Conservation (phyloP, 495 filamentous ascomycete genomes). For the Chaetomium fimeti region DNA sequence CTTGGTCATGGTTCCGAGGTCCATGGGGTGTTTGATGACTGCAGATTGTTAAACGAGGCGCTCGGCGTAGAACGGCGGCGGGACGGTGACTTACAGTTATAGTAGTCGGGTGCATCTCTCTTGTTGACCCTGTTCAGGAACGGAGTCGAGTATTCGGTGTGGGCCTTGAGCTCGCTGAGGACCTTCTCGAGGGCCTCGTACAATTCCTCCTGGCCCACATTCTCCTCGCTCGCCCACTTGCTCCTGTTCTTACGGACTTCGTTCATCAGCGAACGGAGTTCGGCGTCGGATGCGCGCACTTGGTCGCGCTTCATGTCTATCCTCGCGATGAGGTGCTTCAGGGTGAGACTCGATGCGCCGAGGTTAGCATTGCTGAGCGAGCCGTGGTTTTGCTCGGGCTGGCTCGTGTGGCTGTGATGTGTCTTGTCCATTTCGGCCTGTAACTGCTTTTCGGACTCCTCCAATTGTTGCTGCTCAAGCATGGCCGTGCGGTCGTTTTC, state of each 20-base stretch:
- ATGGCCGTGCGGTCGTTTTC: constrained; percentile 94
- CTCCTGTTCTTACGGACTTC: constrained; percentile 96
- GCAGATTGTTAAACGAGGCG: constrained; percentile 30
- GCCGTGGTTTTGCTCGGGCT: constrained; percentile 62
- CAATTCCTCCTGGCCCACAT: constrained; percentile 93
- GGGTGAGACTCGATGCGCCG: constrained; percentile 91
- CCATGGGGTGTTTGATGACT: constrained; percentile 98
- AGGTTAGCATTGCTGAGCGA: constrained; percentile 90
- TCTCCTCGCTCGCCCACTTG: constrained; percentile 98
- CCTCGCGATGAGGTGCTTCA: constrained; percentile 93
- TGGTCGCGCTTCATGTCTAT: constrained; percentile 88
- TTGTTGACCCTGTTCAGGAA: constrained; percentile 94
- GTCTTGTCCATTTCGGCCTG: constrained; percentile 87
- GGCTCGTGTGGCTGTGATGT: constrained; percentile 46
- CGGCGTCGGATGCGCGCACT: constrained; percentile 86
- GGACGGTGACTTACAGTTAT: constrained; percentile 61
- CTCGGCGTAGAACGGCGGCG: too few relatives aligned
- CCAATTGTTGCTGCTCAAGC: constrained; percentile 95
- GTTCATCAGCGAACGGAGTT: constrained; percentile 87
- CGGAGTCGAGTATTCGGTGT: constrained; percentile 91
- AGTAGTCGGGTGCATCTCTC: constrained; percentile 94
- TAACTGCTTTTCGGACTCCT: constrained; percentile 92
- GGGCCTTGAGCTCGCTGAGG: constrained; percentile 89
- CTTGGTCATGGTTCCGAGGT: constrained; percentile 96
- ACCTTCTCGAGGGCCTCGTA: constrained; percentile 97